Conservation (phyloP, 352 stramenopile genomes). For the Peronospora destructor region DNA sequence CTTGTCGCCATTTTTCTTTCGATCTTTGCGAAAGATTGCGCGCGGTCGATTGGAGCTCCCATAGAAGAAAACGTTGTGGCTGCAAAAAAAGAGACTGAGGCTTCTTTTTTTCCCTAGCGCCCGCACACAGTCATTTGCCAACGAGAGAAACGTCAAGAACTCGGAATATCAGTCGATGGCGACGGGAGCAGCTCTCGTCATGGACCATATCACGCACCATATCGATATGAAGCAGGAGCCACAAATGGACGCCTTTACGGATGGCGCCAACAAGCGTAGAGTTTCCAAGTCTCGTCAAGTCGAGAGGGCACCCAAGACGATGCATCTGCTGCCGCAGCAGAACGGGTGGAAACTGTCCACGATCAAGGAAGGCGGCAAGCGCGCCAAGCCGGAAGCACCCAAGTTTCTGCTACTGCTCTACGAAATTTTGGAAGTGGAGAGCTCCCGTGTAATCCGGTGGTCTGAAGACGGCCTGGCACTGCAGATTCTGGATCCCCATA, state of each 20-base stretch:
- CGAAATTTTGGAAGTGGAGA: conserved; percentile 71
- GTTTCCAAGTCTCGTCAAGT: conserved; percentile 12
- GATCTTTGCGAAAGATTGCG: conserved; percentile 18
- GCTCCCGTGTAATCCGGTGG: conserved; percentile 67
- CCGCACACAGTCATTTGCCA: conserved; percentile 10
- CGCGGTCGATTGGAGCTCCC: neutral
- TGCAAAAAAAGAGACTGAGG: neutral
- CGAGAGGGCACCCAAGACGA: neutral
- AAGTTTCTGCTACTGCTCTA: conserved; percentile 82
- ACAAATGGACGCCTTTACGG: neutral
- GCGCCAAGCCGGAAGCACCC: conserved; percentile 49
- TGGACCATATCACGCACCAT: conserved; percentile 20
- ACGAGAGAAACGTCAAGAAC: neutral
- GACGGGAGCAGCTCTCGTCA: conserved; percentile 10
- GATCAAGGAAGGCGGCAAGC: conserved; percentile 36
- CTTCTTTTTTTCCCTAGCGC: conserved; percentile 14
- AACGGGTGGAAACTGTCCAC: conserved; percentile 21
- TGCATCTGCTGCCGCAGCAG: conserved; percentile 4
- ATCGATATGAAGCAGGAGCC: conserved; percentile 22
- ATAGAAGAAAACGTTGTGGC: conserved; percentile 2
- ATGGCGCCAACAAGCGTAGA: conserved; percentile 12
- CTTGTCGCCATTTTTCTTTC: conserved; percentile 16
- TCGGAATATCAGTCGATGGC: conserved; percentile 10
- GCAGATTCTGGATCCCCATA: conserved; percentile 65
- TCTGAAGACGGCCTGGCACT: conserved; percentile 64